Evolutionary conservation across 352 stramenopile genomes (phyloP), one percentile per base, ranked within the genome.

Genomic region (Pythium aphanidermatum): DNA sequence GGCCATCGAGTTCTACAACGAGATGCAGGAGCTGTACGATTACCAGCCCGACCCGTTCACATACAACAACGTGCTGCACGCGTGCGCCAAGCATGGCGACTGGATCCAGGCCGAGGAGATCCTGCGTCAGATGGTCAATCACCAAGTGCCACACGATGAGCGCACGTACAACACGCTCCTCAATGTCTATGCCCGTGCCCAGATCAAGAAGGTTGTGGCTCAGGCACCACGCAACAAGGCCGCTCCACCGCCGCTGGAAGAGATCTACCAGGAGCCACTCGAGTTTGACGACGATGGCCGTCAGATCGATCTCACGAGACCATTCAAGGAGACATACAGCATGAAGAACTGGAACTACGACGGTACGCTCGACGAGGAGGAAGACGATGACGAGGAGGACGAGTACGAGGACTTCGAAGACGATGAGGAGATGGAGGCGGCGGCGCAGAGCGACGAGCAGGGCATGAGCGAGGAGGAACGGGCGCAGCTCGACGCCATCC

Each of bases 21-120:
- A 92, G 39, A 89, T 92, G 79, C 79, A 92, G 51, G 79, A 92
- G 47, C 51, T 89, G 48, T 92, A 92, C 59, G 79, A 92, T 55
- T 86, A 88, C 60, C 54, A 74, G 20, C 79, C 79, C 31, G 75
- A 88, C 53, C 46, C 74, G 56, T 76, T 80, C 50, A 83, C 76
- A 44, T 92, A 92, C 68, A 74, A 75, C 50, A 87, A 77, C 33
- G 74, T 92, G 52, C 54, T 92, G 25, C 71, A 83, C 48, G 74
- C 79, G 5, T 88, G 76, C 34, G 76, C 76, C 25, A 88, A 86
- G 62, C 68, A 89, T 17, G 79, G 79, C 16, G 79, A 92, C 43
- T 72, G 78, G 17, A 62, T 88, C 36, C 68, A 83, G 49, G 76
- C 76, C 0, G 79, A 92, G 51, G 60, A 82, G 59, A 84, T 92